Base-by-base conservation (phyloP, 2,329 filamentous ascomycete species). In the Stagonosporopsis chrysanthemi region DNA sequence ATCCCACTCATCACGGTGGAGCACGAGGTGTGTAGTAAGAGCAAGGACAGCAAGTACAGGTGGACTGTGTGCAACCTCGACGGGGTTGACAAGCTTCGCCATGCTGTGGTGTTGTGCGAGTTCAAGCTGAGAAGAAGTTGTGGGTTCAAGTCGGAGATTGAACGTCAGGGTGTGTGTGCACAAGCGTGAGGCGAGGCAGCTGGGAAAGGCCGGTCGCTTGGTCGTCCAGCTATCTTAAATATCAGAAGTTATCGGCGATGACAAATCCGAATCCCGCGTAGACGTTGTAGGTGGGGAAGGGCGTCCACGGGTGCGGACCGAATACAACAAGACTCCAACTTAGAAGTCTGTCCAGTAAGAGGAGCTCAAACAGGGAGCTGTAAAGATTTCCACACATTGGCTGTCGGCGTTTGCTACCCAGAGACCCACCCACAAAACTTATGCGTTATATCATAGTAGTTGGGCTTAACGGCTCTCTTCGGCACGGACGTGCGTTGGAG, bases 1-100 rank as follows among this genome's bases (percentile, higher is more conserved):
- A 31, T 72, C 69, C 64, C 64, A 72, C 51, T 73, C 69, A n/a
- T 57, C 60, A 24, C 52, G 56, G 33, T 68, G 64, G 14, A 71
- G 52, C 6, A 66, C 24, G 7, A 60, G 54, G 53, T 73, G 70
- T 6, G 68, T 68, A 8, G 58, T 35, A 8, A 74, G 62, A 15
- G 65, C 71, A 9, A 72, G 57, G 8, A 40, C 38, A 17, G 56
- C 64, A 14, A 65, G 56, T 5, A 68, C 26, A 17, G 58, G 46
- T 38, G 69, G 69, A 55, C 58, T 72, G 28, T 52, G 63, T 38
- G 63, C 56, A 40, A 71, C 48, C 40, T 62, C 61, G 22, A 58
- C 40, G 22, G 36, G 38, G 29, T 52, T 28, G 26, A 54, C 31
- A 29, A 55, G 39, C 38, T 55, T 56, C 33, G 50, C 26, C 62